Base-by-base conservation (phyloP, 192 early-diverging fungal genomes). In the Mortierella alpina region DNA sequence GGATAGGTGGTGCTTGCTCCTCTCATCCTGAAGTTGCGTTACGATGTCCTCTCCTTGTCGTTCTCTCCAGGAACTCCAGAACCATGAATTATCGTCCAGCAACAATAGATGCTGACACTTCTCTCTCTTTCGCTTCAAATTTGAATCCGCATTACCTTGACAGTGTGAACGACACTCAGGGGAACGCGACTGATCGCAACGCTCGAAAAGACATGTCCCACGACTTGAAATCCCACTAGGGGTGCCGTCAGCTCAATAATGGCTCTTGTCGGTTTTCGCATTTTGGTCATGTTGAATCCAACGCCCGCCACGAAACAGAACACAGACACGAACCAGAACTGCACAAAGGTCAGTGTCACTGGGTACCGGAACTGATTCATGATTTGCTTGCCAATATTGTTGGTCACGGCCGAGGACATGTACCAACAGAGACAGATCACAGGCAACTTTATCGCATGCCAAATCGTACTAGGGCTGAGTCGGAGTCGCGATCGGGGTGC, bases 91-190 rank as follows among this genome's bases (percentile, higher is more conserved):
- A 31, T 31, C 31, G 31, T 31, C 31, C 1, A 31, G 31, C 31
- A 31, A 31, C 31, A 31, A 31, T 31, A 1, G 3, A 31, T 31
- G 3, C 31, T 31, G 31, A 31, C 1, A 31, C 31, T 31, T 31
- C 31, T 31, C 31, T 31, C 31, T 31, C n/a, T n/a, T n/a, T n/a
- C n/a, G n/a, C n/a, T n/a, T n/a, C 31, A 31, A 31, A 31, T 31
- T 31, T 3, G 3, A 3, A 31, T 31, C 31, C 31, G 31, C 3
- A 31, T 31, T 31, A 95, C 94, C 90, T 96, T 96, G 70, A 97
- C 92, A 9, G 96, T 97, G 66, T 97, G 96, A 6, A 93, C 91
- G 75, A 96, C 91, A 52, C 89, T 91, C n/a, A 97, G 92, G 0
- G 95, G 90, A 17, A 96, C 91, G 14, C 86, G 70, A 54, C 91